Base-by-base conservation (phyloP, 2,329 filamentous ascomycete species). In the Ophiostoma angusticollis region DNA sequence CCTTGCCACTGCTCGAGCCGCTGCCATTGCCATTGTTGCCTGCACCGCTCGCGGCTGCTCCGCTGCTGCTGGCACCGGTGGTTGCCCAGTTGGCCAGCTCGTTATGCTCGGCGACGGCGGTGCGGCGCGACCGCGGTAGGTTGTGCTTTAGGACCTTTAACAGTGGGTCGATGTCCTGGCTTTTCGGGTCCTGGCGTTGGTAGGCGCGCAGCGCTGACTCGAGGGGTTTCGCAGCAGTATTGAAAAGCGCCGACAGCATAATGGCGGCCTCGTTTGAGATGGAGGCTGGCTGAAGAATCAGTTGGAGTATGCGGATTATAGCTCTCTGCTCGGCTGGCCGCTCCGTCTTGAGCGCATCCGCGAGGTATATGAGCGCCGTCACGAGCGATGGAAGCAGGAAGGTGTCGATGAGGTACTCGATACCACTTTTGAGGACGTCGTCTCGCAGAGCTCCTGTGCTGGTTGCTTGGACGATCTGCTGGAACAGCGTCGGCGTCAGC, bases 341-440 rank as follows among this genome's bases (percentile, higher is more conserved):
- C 42, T 78, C 72, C 37, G 77, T 68, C 66, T 78, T 80, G 4
- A 85, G 72, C 48, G 82, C 75, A 39, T 77, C 72, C 1, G 76
- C 69, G 43, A 91, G 67, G 63, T 81, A 89, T 3, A 70, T 67
- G 12, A 89, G 70, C 0, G 80, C 82, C 5, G 79, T 75, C 2
- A 89, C 74, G 0, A 91, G 65, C 0, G 82, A 82, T 0, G 84
- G 84, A n/a, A 89, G 61, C 2, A 91, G 60, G 46, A 87, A 87
- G 0, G 83, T 82, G 47, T 87, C 82, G 3, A 86, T 75, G 9
- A 91, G 65, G 51, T 86, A 85, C 58, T 89, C 84, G 6, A 91
- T 62, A 1, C 84, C 84, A 11, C 74, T 72, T 54, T 80, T 84
- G 0, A 91, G 66, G 25, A 68, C 73, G 28, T 86, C 79, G 31